Evolutionary conservation across 106 monocot genomes (phyloP).

Genomic region (Amphibolis antarctica): DNA sequence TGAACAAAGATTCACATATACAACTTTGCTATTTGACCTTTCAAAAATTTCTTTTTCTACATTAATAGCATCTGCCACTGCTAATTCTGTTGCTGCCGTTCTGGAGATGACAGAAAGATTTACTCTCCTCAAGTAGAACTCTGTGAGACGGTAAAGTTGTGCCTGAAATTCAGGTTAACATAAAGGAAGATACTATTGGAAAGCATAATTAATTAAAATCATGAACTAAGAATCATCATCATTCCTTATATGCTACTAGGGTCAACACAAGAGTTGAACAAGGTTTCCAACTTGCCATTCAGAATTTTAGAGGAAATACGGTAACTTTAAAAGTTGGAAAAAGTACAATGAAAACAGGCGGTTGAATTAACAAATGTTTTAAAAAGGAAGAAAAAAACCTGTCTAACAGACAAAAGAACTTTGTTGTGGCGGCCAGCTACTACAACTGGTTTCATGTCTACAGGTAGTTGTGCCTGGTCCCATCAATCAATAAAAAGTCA

Average conservation of each 20-base stretch:
- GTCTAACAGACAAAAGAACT: conserved; percentile 58
- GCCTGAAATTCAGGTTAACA: conserved; percentile 27
- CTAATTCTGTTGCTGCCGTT: conserved; percentile 65
- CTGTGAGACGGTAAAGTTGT: conserved; percentile 75
- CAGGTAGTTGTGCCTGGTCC: conserved; percentile 64
- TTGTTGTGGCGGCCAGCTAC: conserved; percentile 45
- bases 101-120: conserved; percentile 34
- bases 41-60: conserved; percentile 81
- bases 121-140: conserved; percentile 56
- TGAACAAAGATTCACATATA: conserved; percentile 76
- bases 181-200: not conserved
- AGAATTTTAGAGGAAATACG: too few species aligned
- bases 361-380: not conserved
- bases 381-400: conserved; percentile 30
- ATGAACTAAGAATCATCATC: not conserved
- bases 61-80: conserved; percentile 89
- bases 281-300: too few species aligned
- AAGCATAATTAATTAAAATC: not conserved
- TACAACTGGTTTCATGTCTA: conserved; percentile 65
- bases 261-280: too few species aligned
- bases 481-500: conserved; percentile 5
- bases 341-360: too few species aligned
- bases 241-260: not conserved
- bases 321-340: too few species aligned
- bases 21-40: conserved; percentile 80